Base-by-base conservation (phyloP, 2,329 filamentous ascomycete species). In the Rutstroemia sp. region DNA sequence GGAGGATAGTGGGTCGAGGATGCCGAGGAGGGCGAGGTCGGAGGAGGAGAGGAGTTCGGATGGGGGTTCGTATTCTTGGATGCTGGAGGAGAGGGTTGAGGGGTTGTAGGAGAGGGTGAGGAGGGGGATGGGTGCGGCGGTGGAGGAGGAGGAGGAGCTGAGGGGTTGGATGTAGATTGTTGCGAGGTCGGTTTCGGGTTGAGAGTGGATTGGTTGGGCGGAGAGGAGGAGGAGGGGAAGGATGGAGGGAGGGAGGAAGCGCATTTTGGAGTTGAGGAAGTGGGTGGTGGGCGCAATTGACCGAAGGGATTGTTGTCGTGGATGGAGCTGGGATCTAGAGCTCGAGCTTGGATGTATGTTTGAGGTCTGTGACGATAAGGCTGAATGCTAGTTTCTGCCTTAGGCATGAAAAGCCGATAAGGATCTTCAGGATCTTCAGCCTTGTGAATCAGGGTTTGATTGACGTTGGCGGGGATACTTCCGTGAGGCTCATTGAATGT, bases 101-200 rank as follows among this genome's bases (percentile, higher is more conserved):
- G 73, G 66, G 66, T 83, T 76, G 74, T 81, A 84, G 58, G 75
- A 71, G 58, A 86, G 71, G 60, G 81, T 76, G 61, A 81, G 82
- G 57, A 86, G 78, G n/a, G 57, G 23, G 23, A 23, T 23, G 23
- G 23, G 19, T 19, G 19, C 19, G 19, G 23, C 23, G 23, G 23
- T 3, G 19, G 19, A 19, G 19, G 19, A 19, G 23, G 23, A 23
- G 23, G 23, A 23, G 23, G 23, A 23, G 23, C 23, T 23, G 23
- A 23, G 23, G 23, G 23, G 23, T 23, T 23, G 23, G 23, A 23
- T 23, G 23, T 23, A 23, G 23, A 23, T 23, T 23, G 23, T 23
- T 23, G 23, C 23, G 23, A 23, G 23, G 23, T 23, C 23, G 23
- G 23, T 23, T 23, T 23, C 23, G 23, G 23, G 23, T 23, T 23